Base-by-base conservation (phyloP, 257 asterid genomes). In the Solanum piurae region DNA sequence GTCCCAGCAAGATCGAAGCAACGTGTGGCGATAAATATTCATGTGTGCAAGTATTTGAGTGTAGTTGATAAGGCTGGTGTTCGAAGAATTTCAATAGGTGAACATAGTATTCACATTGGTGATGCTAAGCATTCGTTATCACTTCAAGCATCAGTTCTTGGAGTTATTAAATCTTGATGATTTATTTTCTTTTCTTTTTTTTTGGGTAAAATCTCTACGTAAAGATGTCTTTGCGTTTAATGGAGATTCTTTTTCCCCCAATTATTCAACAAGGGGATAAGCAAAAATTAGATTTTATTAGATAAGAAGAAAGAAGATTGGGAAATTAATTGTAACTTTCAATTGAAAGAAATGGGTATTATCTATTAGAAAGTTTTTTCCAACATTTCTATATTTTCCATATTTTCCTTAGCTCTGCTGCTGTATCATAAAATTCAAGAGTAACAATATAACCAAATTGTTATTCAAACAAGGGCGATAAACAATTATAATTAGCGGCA, bases 41-140 rank as follows among this genome's bases (percentile, higher is more conserved):
- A 94, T 77, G 95, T 93, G 3, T 96, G 99, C 80, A 96, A 95
- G 92, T 87, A 88, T 84, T 85, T 95, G 74, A 96, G 99, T 34
- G 99, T 95, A 40, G 98, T 96, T 83, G 99, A 96, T 69, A 79
- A 68, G 86, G 94, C 93, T 0, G 99, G 99, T 68, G 87, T 92
- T 12, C 85, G 98, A 55, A 88, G 98, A 90, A 94, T 96, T 85
- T 95, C 98, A 3, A 93, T 96, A 92, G 99, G 99, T 6, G 94
- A 91, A 75, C 98, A 96, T 27, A 94, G 91, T 12, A 74, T 96
- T 84, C 96, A 92, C 80, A 83, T 95, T 73, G 98, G 98, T 55
- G 94, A 90, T 82, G 33, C 92, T 21, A 92, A 86, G 88, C 98
- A 96, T 89, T 72, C 97, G 12, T 83, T 96, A 88, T 93, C 96